Conservation (phyloP, 2,329 filamentous ascomycete genomes). For the Colletotrichum sp. region DNA sequence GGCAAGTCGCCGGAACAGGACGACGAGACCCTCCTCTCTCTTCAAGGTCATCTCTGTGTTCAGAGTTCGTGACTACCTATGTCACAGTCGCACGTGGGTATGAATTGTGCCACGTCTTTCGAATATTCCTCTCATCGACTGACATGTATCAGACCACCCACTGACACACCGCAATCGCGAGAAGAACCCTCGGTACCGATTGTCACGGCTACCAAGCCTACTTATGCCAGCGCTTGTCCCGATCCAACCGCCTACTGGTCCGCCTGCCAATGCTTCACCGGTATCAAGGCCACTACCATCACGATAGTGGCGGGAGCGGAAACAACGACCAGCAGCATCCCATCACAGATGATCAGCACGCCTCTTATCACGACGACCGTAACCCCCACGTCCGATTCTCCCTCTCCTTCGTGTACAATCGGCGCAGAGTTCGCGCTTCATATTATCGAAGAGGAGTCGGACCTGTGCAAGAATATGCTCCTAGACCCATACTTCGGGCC, state of each 20-base stretch:
- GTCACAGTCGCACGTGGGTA: conserved; percentile 9
- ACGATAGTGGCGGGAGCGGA: conserved; percentile 10
- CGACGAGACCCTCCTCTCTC: not conserved
- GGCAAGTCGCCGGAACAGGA: conserved; percentile 6
- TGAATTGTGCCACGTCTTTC: not conserved
- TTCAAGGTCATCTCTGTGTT: conserved; percentile 2
- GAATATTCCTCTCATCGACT: not conserved
- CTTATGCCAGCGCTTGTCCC: conserved; percentile 21
- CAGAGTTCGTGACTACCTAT: conserved; percentile 11
- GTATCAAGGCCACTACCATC: conserved; percentile 17
- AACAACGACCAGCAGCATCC: not conserved
- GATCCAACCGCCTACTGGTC: conserved; percentile 20
- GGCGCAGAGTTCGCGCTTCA: conserved; percentile 16
- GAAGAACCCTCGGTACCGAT: not conserved
- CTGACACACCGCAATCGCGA: not conserved
- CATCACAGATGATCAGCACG: not conserved
- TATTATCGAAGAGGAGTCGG: not conserved
- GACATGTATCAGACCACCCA: not conserved
- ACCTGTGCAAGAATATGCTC: not conserved
- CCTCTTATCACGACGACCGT: not conserved
- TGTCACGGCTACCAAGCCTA: conserved; percentile 7
- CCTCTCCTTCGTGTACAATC: not conserved
- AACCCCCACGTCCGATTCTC: not conserved
- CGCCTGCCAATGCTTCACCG: conserved; percentile 25
- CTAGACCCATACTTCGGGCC: not conserved